These are phyloP conservation scores for Cordyceps fumosorosea DNA, from an alignment of 2,329 filamentous ascomycete species.

Conservation along the genomic window DNA sequence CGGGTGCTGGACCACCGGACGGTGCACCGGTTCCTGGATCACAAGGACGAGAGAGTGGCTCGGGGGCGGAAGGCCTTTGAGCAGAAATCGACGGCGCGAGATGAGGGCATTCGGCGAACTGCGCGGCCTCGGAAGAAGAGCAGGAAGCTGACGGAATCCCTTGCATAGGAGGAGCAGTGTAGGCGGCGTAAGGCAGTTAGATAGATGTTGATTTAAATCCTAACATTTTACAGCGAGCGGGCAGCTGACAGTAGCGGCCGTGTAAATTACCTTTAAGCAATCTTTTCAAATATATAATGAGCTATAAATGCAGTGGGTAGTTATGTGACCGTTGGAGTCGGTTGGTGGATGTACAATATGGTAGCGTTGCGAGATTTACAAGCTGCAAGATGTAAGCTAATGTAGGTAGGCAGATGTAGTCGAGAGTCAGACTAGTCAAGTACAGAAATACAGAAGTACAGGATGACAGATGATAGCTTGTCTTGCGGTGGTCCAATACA, in stretches of 20 bases:
- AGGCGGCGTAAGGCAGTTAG: too few species aligned
- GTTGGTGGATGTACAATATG: too few species aligned
- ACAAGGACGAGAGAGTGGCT: constrained; percentile 57
- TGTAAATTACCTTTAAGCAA: not conserved
- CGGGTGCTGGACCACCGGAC: constrained; percentile 77
- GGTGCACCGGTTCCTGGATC: constrained; percentile 75
- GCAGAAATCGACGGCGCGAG: constrained; percentile 20
- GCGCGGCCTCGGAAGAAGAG: constrained; percentile 8
- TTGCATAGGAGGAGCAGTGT: too few species aligned
- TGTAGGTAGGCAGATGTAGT: too few species aligned
- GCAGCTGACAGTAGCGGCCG: not conserved
- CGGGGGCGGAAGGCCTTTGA: constrained; percentile 34
- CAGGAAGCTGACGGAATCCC: not conserved
- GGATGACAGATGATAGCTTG: too few species aligned
- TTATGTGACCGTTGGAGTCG: too few species aligned
- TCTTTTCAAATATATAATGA: too few species aligned
- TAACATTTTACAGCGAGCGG: constrained; percentile 9
- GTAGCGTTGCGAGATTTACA: too few species aligned
- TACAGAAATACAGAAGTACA: too few species aligned
- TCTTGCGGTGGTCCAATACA: not conserved
- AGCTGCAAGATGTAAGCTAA: too few species aligned
- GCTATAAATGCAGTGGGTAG: too few species aligned
- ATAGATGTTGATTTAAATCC: not conserved
- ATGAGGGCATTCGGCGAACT: constrained; percentile 5
- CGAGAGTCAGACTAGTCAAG: too few species aligned